Base-by-base conservation (phyloP, 495 filamentous ascomycete species). In the Aspergillus diversus region DNA sequence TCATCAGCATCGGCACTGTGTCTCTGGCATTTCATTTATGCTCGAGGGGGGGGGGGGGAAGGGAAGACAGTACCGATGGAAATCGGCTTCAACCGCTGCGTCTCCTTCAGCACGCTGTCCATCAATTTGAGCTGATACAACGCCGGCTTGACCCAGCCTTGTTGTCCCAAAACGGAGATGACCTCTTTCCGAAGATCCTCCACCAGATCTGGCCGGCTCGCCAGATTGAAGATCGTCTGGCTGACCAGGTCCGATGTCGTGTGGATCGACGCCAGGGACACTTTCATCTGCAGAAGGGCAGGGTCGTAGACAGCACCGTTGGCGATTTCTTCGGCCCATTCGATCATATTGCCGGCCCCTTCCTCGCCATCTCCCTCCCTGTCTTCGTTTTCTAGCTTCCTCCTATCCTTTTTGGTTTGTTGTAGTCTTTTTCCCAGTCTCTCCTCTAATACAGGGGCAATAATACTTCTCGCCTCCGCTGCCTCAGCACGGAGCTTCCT, bases 51-150 rank as follows among this genome's bases (percentile, higher is more conserved):
- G 31, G 31, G 17, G 5, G 5, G 12, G 11, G 9, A 21, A 27
- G 49, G 49, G 49, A 51, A 31, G 49, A 5, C 1, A 15, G 8
- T 52, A 31, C 50, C 50, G 7, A 53, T 53, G 8, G 50, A 53
- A 11, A 53, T 53, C 17, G 51, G 55, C 17, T 57, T 56, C 2
- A 42, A 13, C 34, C 53, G 34, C 53, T 56, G 53, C 0, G 53
- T 35, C 33, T 43, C 32, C 34, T 42, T 56, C n/a, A 56, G 33
- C 31, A 79, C 74, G 62, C 78, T 81, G 47, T 83, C 80, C 73
- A 83, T 75, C n/a, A 79, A 66, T 63, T 71, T 70, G 13, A 83
- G 72, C 27, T 80, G 73, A 33, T 72, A 70, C 13, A 81, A 27
- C 0, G 73, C 68, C 21, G 68, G 70, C 64, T 76, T 79, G 13